A percentile compares a stretch with the other conserved stretches of the same genome.
Conservation (phyloP, 768 basidiomycete species). For the Asterophora parasitica region DNA sequence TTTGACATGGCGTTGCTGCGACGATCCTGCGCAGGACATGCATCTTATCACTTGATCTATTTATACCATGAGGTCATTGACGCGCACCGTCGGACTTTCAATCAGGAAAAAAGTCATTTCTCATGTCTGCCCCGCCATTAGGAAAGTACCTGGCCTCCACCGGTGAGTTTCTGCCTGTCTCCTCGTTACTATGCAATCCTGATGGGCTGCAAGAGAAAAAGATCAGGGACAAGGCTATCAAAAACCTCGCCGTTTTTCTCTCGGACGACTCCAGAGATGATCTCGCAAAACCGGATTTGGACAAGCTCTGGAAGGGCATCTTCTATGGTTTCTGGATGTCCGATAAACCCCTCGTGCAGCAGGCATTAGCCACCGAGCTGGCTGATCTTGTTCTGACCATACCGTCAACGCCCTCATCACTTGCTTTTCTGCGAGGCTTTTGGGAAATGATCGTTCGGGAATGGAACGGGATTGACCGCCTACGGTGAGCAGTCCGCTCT, state of each 20-base stretch:
- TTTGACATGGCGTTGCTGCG: conserved; percentile 34
- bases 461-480: conserved; percentile 88
- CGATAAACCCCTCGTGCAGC: conserved; percentile 95
- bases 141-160: conserved; percentile 92
- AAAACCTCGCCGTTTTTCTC: conserved; percentile 72
- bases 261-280: conserved; percentile 58
- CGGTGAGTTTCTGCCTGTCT: conserved; percentile 41
- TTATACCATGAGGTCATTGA: conserved; percentile 10
- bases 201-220: conserved; percentile 66
- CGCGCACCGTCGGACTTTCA: conserved; percentile 21
- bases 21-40: no score
- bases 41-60: background rate
- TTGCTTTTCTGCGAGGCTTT: conserved; percentile 82
- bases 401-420: conserved; percentile 46
- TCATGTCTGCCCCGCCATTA: conserved; percentile 52
- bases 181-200: conserved; percentile 13
- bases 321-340: conserved; percentile 99
- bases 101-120: conserved; percentile 17
- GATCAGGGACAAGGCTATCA: conserved; percentile 87
- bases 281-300: conserved; percentile 72
- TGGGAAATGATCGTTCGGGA: conserved; percentile 90
- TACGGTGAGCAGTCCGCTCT: conserved; percentile 53
- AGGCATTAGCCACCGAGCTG: conserved; percentile 81
- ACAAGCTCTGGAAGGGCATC: conserved; percentile 95
- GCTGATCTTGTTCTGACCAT: conserved; percentile 78